Base-by-base conservation (phyloP, 768 basidiomycete genomes). In the Serendipita vermifera region DNA sequence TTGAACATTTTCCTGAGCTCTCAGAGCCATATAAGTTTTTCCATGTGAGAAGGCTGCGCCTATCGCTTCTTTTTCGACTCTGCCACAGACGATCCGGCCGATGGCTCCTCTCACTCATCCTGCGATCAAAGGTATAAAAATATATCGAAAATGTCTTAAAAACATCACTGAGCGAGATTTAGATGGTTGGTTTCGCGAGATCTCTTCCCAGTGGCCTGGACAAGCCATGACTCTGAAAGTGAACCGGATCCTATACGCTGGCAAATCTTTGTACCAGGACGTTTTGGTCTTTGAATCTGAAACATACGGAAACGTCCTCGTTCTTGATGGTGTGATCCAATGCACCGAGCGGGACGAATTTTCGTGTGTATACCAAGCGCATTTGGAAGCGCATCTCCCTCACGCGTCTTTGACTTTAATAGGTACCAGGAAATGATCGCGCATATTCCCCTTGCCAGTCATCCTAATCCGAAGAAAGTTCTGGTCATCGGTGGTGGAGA, bases 361-460 rank as follows among this genome's bases (percentile, higher is more conserved):
- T 71, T 92, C 93, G 91, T 91, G 65, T 62, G 87, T 78, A 17
- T n/a, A 35, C 20, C 7, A 33, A 41, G 2, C 17, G 22, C 9
- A 31, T 11, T 27, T 13, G 51, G 17, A n/a, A 57, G 22, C 13
- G 15, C 2, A 24, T 54, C 54, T 11, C 55, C 26, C 22, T 38
- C 26, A 40, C 48, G 56, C 15, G 22, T 57, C 35, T 43, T 39
- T 24, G 20, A 46, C 4, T 55, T 61, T 39, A 15, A 9, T 63
- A 96, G 91, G 9, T 97, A 98, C 71, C 92, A 97, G 66, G 94
- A 99, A 73, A 96, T 98, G 94, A 98, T 99, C 65, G 78, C 94
- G 3, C 94, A 98, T 72, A 72, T 99, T 55, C 96, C 96, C n/a
- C 77, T 98, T 60, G 83, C 89, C 11, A 90, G 83, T 59, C 96